Evolutionary conservation across 768 basidiomycete genomes (phyloP).

Genomic region (Mycena vulgaris): DNA sequence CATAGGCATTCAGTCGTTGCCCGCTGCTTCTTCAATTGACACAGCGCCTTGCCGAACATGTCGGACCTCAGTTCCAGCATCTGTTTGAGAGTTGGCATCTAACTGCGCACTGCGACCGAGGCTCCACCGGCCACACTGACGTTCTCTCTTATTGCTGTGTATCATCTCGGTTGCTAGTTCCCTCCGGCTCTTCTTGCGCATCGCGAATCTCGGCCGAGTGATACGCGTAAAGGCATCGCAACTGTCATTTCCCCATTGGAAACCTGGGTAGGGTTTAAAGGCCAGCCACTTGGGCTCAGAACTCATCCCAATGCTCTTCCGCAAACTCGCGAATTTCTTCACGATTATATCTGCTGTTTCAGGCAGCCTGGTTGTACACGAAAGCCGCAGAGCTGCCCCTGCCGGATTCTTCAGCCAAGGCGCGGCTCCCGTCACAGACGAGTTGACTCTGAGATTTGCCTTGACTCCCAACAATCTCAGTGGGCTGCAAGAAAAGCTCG

Average conservation of each 20-base stretch:
- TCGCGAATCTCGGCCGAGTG: conserved; percentile 14
- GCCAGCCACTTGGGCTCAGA: neutral
- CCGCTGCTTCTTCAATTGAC: too few relatives aligned
- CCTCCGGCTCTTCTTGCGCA: conserved; percentile 11
- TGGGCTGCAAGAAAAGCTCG: conserved; percentile 1
- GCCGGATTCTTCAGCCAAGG: conserved; percentile 15
- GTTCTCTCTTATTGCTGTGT: too few relatives aligned
- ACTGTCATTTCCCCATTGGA: conserved; percentile 14
- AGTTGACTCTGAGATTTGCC: conserved; percentile 16
- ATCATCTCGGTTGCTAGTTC: too few relatives aligned
- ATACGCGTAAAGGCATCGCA: conserved; percentile 15
- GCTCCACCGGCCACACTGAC: neutral
- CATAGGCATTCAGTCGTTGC: neutral
- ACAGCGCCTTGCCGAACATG: neutral
- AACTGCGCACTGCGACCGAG: neutral
- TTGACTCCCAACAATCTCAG: conserved; percentile 21
- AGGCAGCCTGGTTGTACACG: conserved; percentile 13
- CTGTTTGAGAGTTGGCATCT: neutral
- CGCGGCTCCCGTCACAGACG: neutral
- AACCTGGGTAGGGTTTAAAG: conserved; percentile 3
- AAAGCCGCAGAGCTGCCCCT: conserved; percentile 13
- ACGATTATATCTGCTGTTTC: conserved; percentile 2
- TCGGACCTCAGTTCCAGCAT: neutral
- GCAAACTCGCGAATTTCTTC: conserved; percentile 4
- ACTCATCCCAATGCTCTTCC: conserved; percentile 2